Evolutionary conservation across 1,284 basidiomycete genomes (phyloP).

Genomic region (Waitea zeae): DNA sequence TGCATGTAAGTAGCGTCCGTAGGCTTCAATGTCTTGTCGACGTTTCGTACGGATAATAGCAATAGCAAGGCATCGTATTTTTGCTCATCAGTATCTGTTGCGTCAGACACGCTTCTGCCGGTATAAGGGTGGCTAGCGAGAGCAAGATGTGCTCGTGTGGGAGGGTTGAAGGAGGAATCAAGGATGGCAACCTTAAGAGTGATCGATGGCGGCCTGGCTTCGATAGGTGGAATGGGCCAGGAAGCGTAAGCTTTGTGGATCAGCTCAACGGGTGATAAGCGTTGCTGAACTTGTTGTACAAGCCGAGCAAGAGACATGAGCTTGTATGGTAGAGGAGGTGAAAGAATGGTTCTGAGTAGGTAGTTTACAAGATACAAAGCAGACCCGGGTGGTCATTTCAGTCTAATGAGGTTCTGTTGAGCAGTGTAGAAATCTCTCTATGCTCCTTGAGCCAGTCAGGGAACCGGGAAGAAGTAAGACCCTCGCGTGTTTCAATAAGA

Average conservation of each 20-base stretch:
- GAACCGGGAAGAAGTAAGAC: conserved; percentile 37
- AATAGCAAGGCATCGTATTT: conserved; percentile 71
- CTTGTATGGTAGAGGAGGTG: too few species aligned
- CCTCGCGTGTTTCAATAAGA: conserved; percentile 62
- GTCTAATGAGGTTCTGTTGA: conserved; percentile 62
- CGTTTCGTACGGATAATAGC: conserved; percentile 78
- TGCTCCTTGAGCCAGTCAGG: conserved; percentile 71
- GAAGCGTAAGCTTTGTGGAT: conserved; percentile 30
- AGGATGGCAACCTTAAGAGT: conserved; percentile 46
- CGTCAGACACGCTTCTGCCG: conserved; percentile 2
- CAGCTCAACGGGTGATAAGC: conserved; percentile 31
- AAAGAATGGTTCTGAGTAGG: too few species aligned
- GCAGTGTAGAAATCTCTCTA: conserved; percentile 68
- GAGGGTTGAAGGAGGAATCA: conserved; percentile 93
- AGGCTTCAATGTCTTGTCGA: conserved; percentile 65
- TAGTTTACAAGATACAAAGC: too few species aligned
- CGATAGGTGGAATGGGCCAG: conserved; percentile 30
- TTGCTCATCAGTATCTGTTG: conserved; percentile 3
- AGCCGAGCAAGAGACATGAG: too few species aligned
- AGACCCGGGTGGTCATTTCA: too few species aligned
- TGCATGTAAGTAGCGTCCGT: conserved; percentile 62
- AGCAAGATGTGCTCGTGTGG: conserved; percentile 74
- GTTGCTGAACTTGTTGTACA: conserved; percentile 28
- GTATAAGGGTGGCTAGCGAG: conserved; percentile 37
- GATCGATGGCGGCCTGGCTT: not conserved